Base-by-base conservation (phyloP, 148 eudicot species). In the Cornus controversa region DNA sequence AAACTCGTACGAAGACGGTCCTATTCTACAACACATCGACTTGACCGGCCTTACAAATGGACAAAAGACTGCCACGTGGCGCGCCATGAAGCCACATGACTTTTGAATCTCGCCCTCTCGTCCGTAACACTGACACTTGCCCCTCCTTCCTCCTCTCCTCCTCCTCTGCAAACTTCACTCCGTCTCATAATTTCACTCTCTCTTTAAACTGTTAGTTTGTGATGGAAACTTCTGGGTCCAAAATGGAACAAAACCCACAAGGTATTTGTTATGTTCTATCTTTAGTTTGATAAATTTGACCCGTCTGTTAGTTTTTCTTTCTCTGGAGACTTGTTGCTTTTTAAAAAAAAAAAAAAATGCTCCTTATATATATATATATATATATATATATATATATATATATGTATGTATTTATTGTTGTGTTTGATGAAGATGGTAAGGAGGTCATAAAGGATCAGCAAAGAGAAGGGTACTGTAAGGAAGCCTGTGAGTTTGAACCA, bases 381-480 rank as follows among this genome's bases (percentile, higher is more conserved):
- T 8, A 8, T 8, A 28, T 15, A 40, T 31, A 42, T 75, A 22
- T 65, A 11, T 25, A 20, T 75, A 24, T 29, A 15, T 23, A 20
- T 36, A 20, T 76, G 47, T 47, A 29, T 40, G 65, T 25, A 16
- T 45, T 20, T 25, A 66, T 2, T 67, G 26, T 58, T 76, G 54
- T 42, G 66, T 27, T 47, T 78, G 54, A 10, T 81, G 68, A 58
- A 79, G 78, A 68, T 73, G 16, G 8, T 37, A 29, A 37, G 57
- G 77, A 67, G n/a, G 45, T 6, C 6, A 11, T 34, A 34, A 80
- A 81, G 84, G 85, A 80, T 40, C 73, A 73, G 71, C 75, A 82
- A 16, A 80, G 79, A 24, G 93, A 86, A 74, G 62, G 63, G 29
- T 1, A 15, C 62, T 29, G 70, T 70, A 82, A 90, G 75, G 85